These are phyloP conservation scores for Sphenostylis stenocarpa DNA, from an alignment of 306 rosid species.

Conservation along the genomic window DNA sequence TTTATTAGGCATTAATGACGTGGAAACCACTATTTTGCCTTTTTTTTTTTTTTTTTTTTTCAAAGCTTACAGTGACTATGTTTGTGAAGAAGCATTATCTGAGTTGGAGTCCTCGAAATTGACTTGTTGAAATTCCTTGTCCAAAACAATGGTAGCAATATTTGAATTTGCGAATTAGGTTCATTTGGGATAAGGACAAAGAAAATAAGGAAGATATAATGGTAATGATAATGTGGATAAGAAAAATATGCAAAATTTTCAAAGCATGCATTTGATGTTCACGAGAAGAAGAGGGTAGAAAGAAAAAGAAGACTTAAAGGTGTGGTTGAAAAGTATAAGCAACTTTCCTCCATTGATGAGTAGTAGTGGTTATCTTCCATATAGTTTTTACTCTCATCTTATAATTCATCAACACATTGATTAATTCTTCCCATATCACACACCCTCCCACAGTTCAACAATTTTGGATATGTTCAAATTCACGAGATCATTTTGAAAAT, in stretches of 20 bases:
- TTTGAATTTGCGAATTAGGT: not conserved
- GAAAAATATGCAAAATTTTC: constrained; percentile 29
- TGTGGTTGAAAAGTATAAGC: not conserved
- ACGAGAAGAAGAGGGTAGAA: constrained; percentile 30
- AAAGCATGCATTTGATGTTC: constrained; percentile 26
- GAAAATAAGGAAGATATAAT: not conserved
- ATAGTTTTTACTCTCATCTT: constrained; percentile 18
- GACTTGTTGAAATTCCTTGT: constrained; percentile 31
- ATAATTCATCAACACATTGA: constrained; percentile 27
- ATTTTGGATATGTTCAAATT: constrained; percentile 21
- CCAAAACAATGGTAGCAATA: constrained; percentile 32
- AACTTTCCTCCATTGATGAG: too few relatives aligned
- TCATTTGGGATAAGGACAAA: constrained; percentile 20
- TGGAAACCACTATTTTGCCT: constrained; percentile 2
- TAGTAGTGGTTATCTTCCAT: too few relatives aligned
- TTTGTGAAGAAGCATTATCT: not conserved
- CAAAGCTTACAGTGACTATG: not conserved
- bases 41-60: too few relatives aligned
- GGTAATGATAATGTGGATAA: not conserved
- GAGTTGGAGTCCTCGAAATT: constrained; percentile 42
- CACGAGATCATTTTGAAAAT: not conserved
- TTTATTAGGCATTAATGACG: constrained; percentile 4
- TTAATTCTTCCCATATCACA: constrained; percentile 7
- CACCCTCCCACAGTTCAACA: too few relatives aligned
- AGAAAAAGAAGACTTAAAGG: constrained; percentile 7